Evolutionary conservation across 495 filamentous ascomycete genomes (phyloP), one percentile per base, ranked within the genome.

Genomic region (Annulohypoxylon maeteangense): DNA sequence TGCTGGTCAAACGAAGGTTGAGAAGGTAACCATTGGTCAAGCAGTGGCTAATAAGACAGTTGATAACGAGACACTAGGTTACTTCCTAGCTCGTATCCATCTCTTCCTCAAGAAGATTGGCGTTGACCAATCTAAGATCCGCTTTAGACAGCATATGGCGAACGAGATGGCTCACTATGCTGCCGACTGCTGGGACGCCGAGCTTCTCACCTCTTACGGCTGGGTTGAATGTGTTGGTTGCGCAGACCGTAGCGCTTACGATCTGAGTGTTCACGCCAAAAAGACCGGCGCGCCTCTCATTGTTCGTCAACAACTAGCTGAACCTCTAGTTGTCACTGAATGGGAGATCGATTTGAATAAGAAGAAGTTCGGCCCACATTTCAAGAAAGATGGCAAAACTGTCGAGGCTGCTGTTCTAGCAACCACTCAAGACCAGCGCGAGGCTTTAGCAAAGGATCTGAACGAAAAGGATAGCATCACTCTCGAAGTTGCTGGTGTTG

Each of bases 141-240:
- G 89, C 36, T 92, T 91, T 74, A 81, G 89, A 63, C 90, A 92
- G 68, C 89, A 92, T 68, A 89, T 92, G 87, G 83, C 86, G 4
- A 91, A 91, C 67, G 90, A 91, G 76, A 91, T 91, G 89, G 90
- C 90, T 16, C 90, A 91, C 76, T 92, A 90, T 62, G 90, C 90
- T 22, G 78, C 85, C 1, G 89, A 91, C 74, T 92, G 89, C 74
- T 91, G 89, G 89, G 90, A 92, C 77, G 89, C 88, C 12, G 89
- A 91, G 62, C 79, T 91, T 10, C 70, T 85, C 18, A 91, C 87
- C 20, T 87, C 82, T 51, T 91, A 90, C 74, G 90, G 90, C 61
- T 91, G 89, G 90, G 85, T 91, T 59, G 89, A 91, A 76, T 90
- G 89, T 72, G 89, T 91, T 62, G 89, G 90, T 40, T 91, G 90